Evolutionary conservation across 371 early-diverging fungal species (phyloP), one percentile per base, ranked within the genome.

Genomic region (Saksenaea vasiformis): DNA sequence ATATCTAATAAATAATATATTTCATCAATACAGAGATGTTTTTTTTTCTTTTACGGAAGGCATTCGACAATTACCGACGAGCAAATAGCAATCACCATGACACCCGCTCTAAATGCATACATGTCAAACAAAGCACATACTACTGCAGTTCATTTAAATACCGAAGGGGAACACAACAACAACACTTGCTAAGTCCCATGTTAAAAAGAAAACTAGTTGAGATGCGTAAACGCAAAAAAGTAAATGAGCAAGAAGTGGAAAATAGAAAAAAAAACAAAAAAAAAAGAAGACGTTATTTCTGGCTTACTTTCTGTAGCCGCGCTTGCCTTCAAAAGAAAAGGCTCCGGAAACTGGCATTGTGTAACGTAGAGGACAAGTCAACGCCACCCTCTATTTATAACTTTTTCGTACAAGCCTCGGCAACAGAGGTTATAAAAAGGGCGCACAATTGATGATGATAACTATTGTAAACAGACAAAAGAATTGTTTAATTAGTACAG

Each of bases 81-180:
- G 13, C 55, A 10, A 19, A 31, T n/a, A 10, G 67, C 67, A 56
- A 66, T 66, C 61, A 66, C 24, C 34, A 61, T 19, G 34, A 66
- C 61, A 41, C 60, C 61, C 19, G 55, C 60, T 19, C 67, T 66
- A 41, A 5, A 24, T 41, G 22, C 13, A 58, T 0, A 15, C 27
- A 34, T 22, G 1, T 26, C 19, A n/a, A 11, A 63, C n/a, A 17
- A 22, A 15, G 19, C 36, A n/a, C 19, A 38, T 24, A 4, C 11
- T 15, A 27, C 22, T 19, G 2, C 13, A 31, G 54, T 41, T 5
- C 17, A 39, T 26, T 26, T 11, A 13, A 43, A 24, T 66, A 66
- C 67, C 67, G 27, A 14, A 66, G 43, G 34, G 67, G 67, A 34
- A 66, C 51, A 36, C 67, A 66, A 34, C 67, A 66, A 37, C 67